Base-by-base conservation (phyloP, 441 rosid species). In the Croton setiger region DNA sequence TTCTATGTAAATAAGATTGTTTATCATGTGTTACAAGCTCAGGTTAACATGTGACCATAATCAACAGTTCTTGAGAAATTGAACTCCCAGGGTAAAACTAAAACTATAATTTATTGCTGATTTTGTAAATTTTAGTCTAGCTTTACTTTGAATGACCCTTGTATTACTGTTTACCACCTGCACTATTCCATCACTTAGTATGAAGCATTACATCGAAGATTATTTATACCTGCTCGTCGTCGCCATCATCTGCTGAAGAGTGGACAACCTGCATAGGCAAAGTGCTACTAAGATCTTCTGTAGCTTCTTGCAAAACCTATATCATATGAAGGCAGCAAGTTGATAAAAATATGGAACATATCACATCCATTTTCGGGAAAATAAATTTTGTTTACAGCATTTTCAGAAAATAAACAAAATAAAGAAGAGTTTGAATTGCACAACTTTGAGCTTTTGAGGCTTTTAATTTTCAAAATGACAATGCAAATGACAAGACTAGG, bases 211-310 rank as follows among this genome's bases (percentile, higher is more conserved):
- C 66, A 60, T 53, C 51, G 5, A 5, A 39, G 7, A 39, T 7
- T 6, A 5, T 7, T 7, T 49, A 59, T 74, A 87, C 90, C 92
- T 83, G 88, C 52, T 83, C 92, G 68, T 86, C 93, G 58, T 85
- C 87, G 77, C 82, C 87, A 61, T 85, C 87, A 78, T 84, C 87
- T n/a, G 72, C 89, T 23, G 92, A 75, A 64, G 89, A 82, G 73
- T 76, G 78, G 57, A 80, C 81, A 66, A 77, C 77, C 64, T 73
- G 79, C 78, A 80, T 64, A 36, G 87, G 84, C 74, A 84, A 67
- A n/a, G 78, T 72, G 74, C 64, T 68, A 18, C 82, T 74, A 9
- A 81, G 74, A 73, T 82, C 83, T 55, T 79, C 87, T 27, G 73
- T 70, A 57, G 75, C 71, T 70, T 80, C 87, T 63, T 68, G 80